A percentile compares a stretch with the other conserved stretches of the same genome.
Evolutionary conservation across 805 yeast species (phyloP).

Genomic region (Yarrowia keelungensis): DNA sequence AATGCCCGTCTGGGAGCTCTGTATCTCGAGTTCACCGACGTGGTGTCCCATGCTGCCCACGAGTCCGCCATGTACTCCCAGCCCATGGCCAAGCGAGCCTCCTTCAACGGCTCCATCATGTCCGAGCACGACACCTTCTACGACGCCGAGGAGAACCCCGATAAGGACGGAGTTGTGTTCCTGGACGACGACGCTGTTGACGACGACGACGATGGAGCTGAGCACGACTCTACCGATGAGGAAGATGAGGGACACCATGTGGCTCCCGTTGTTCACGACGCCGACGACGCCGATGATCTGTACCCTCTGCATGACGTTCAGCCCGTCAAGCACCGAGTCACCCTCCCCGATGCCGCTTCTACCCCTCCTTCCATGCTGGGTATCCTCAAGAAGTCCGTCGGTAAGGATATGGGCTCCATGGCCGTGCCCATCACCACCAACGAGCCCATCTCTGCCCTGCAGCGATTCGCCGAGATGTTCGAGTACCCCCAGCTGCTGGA

Average conservation of each 20-base stretch:
- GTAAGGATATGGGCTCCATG: slow-evolving; percentile 79
- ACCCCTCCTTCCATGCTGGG: slow-evolving; percentile 84
- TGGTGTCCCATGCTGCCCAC: slow-evolving; percentile 16
- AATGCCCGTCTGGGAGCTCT: slow-evolving; percentile 19
- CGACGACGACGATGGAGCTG: slow-evolving; percentile 42
- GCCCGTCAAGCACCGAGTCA: slow-evolving; percentile 61
- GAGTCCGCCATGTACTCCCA: slow-evolving; percentile 23
- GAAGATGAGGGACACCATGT: slow-evolving; percentile 41
- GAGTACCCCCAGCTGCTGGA: slow-evolving; percentile 77
- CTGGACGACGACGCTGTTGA: slow-evolving; percentile 42
- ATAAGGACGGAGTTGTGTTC: slow-evolving; percentile 43
- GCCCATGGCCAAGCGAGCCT: slow-evolving; percentile 38
- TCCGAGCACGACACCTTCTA: slow-evolving; percentile 44
- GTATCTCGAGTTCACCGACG: slow-evolving; percentile 26
- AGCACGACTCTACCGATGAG: slow-evolving; percentile 39
- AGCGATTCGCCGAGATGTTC: slow-evolving; percentile 76
- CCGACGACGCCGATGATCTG: slow-evolving; percentile 48
- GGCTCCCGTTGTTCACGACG: slow-evolving; percentile 39
- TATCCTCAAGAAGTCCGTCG: slow-evolving; percentile 85
- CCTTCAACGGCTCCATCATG: slow-evolving; percentile 41
- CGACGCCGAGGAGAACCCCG: slow-evolving; percentile 42
- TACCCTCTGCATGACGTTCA: slow-evolving; percentile 67
- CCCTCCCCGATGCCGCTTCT: slow-evolving; percentile 60
- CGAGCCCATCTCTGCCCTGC: slow-evolving; percentile 87
- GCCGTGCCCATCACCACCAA: slow-evolving; percentile 95